Conservation (phyloP, 768 basidiomycete genomes). For the Russula abietina region DNA sequence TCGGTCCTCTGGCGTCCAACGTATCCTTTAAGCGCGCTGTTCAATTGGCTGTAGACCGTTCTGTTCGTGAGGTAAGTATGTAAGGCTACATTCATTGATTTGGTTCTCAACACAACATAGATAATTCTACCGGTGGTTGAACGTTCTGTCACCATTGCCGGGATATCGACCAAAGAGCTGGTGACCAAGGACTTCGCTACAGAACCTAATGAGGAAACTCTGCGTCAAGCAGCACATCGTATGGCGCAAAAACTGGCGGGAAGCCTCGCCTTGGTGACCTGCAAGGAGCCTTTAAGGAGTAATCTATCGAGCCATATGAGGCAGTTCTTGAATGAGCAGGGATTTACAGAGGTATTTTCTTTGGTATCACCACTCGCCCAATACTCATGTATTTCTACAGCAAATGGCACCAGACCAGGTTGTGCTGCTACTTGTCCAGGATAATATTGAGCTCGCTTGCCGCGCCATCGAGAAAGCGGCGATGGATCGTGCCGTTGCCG, state of each 20-base stretch:
- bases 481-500: constrained; percentile 89
- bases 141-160: constrained; percentile 95
- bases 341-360: constrained; percentile 70
- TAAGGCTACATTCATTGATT: background rate
- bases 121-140: constrained; percentile 98
- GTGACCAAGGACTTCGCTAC: constrained; percentile 95
- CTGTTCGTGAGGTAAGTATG: constrained; percentile 78
- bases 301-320: constrained; percentile 87
- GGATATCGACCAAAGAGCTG: constrained; percentile 93
- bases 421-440: constrained; percentile 71
- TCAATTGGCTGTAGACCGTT: constrained; percentile 84
- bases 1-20: constrained; percentile 68
- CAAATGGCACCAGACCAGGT: constrained; percentile 80
- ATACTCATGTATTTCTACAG: constrained; percentile 27
- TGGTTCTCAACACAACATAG: constrained; percentile 33
- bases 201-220: constrained; percentile 82
- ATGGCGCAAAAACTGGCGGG: constrained; percentile 98
- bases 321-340: constrained; percentile 76
- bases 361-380: constrained; percentile 17
- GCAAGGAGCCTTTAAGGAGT: constrained; percentile 92
- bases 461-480: constrained; percentile 94
- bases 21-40: constrained; percentile 86
- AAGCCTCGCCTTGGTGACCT: constrained; percentile 92
- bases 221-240: constrained; percentile 86
- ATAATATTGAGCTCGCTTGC: constrained; percentile 92